Conservation (phyloP, 164 flowering plant genomes). For the Euptelea pleiosperma region DNA sequence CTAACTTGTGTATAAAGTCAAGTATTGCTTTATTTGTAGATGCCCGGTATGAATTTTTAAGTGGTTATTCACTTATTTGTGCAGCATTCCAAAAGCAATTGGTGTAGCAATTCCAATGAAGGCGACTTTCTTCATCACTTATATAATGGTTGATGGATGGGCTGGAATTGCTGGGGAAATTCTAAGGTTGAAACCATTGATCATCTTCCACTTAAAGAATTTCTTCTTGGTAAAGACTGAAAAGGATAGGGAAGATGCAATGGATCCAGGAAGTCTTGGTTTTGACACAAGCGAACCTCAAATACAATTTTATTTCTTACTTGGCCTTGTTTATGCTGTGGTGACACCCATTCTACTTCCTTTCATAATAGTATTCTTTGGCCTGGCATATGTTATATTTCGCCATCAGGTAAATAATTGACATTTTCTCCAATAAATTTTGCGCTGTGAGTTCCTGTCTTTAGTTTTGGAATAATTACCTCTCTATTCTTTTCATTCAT, state of each 20-base stretch:
- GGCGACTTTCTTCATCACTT: slow-evolving; percentile 93
- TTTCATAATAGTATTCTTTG: slow-evolving; percentile 78
- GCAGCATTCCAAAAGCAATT: slow-evolving; percentile 72
- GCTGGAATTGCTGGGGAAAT: slow-evolving; percentile 91
- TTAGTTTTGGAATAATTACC: background rate
- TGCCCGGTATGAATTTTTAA: background rate
- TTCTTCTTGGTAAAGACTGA: slow-evolving; percentile 83
- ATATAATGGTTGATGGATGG: slow-evolving; percentile 97
- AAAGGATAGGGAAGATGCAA: slow-evolving; percentile 80
- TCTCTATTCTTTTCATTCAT: too few species aligned
- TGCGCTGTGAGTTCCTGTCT: background rate
- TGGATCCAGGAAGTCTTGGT: slow-evolving; percentile 87
- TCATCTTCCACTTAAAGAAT: slow-evolving; percentile 70
- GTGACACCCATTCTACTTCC: slow-evolving; percentile 82
- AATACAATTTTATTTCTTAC: slow-evolving; percentile 83
- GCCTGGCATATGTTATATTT: slow-evolving; percentile 66
- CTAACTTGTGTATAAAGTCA: too few species aligned
- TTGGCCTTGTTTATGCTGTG: slow-evolving; percentile 87
- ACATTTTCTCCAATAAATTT: background rate
- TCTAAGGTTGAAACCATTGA: slow-evolving; percentile 66
- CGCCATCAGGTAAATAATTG: slow-evolving; percentile 79
- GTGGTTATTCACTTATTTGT: slow-evolving; percentile 10
- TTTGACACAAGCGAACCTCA: slow-evolving; percentile 81
- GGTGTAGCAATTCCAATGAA: slow-evolving; percentile 89
- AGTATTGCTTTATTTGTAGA: slow-evolving; percentile 3